Evolutionary conservation across 73 alveolate species (phyloP), one percentile per base, ranked within the genome.

Genomic region (Uronychia setigera): DNA sequence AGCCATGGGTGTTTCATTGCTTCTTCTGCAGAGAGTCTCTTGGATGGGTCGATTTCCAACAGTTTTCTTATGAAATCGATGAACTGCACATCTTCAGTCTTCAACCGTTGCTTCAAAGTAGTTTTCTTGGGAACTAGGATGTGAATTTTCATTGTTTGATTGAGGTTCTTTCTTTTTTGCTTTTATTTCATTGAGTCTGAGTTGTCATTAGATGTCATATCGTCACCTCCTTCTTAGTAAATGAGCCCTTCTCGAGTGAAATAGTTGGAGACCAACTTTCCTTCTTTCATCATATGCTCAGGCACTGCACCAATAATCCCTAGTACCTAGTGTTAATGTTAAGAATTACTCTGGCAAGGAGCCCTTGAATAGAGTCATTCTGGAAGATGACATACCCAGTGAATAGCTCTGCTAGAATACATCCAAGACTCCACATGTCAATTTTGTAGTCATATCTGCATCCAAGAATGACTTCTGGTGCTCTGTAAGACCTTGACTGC

Each of bases 401-500:
- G 94, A 91, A 97, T 27, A 98, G 95, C 92, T 98, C 99, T 11
- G 99, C 99, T 30, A 98, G 79, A 80, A 98, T 98, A 86, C 99
- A 98, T 29, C 99, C 99, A 57, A 98, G 91, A 60, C 97, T 83
- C 99, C 99, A 98, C 85, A 98, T 93, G 89, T 98, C 99, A 26
- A 98, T 95, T 93, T 97, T 96, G 92, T 94, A 97, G 93, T 96
- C 98, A 75, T 98, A 98, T 46, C 95, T 92, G 86, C 99, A 97
- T 35, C 99, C 99, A 67, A 98, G 93, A 84, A 98, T 98, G 58
- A 98, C 99, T 90, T 98, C 99, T 0, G 99, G 99, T 14, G 99
- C 99, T 35, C 99, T 87, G 77, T 98, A 98, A 14, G 99, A 95
- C 77, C 99, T 85, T 13, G 98, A 90, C 88, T 98, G 99, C 84